Percentiles rank a stretch among this genome's conserved stretches.
These are phyloP conservation scores for Emmonsia crescens DNA, from an alignment of 2,329 filamentous ascomycete genomes.

Conservation along the genomic window DNA sequence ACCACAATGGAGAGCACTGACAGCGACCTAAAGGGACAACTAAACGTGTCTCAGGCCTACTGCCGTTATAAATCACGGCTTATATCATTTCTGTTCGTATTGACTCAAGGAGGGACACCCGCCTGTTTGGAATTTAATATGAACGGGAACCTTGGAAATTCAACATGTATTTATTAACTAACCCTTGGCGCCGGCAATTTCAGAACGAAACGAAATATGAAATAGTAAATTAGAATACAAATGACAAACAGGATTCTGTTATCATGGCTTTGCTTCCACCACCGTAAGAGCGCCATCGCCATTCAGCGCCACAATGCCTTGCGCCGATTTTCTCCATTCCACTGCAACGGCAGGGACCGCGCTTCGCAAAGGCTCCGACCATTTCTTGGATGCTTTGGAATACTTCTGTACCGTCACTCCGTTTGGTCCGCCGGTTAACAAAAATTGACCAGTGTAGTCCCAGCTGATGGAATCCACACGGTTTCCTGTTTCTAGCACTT, in stretches of 20 bases:
- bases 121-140: neutral
- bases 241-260: constrained; percentile 15
- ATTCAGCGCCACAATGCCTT: constrained; percentile 64
- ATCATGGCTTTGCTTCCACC: constrained; percentile 46
- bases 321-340: constrained; percentile 66
- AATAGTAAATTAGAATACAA: constrained; percentile 16
- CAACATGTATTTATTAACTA: neutral
- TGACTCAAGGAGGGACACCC: neutral
- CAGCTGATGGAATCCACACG: constrained; percentile 67
- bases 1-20: neutral
- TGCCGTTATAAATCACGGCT: neutral
- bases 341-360: constrained; percentile 63
- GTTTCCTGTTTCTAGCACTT: constrained; percentile 75
- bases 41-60: neutral
- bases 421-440: constrained; percentile 68
- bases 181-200: constrained; percentile 3
- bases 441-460: constrained; percentile 93
- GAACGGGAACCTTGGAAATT: neutral
- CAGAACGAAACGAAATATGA: constrained; percentile 11
- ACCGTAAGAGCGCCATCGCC: constrained; percentile 65
- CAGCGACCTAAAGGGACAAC: neutral
- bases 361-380: constrained; percentile 74
- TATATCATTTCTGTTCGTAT: neutral
- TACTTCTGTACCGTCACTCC: constrained; percentile 86
- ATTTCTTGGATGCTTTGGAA: constrained; percentile 72